Evolutionary conservation across 2,329 filamentous ascomycete genomes (phyloP).

Genomic region (Ascochyta rabiei): DNA sequence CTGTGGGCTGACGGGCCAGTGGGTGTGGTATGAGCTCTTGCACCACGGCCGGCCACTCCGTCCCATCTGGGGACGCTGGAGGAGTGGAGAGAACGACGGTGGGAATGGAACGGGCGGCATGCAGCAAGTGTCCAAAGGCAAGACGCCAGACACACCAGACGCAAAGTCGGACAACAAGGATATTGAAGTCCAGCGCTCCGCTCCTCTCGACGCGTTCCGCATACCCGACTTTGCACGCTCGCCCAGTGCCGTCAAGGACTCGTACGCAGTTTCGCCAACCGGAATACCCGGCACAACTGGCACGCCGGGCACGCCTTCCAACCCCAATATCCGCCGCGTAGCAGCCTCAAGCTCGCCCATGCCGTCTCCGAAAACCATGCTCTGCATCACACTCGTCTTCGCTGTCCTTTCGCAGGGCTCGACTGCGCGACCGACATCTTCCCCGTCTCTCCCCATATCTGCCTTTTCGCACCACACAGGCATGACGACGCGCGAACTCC

Average conservation of each 20-base stretch:
- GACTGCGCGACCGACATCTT: conserved; percentile 31
- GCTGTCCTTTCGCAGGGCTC: conserved; percentile 47
- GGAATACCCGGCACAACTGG: background rate
- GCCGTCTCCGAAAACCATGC: conserved; percentile 53
- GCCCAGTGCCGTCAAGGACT: conserved; percentile 33
- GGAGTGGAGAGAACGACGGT: conserved; percentile 24
- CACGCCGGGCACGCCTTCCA: conserved; percentile 26
- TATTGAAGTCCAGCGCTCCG: conserved; percentile 31
- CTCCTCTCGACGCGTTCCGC: conserved; percentile 43
- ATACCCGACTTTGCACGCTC: conserved; percentile 48
- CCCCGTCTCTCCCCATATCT: conserved; percentile 23
- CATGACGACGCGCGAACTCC: conserved; percentile 14
- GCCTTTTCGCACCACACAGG: conserved; percentile 27
- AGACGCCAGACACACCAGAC: conserved; percentile 17
- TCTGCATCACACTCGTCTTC: conserved; percentile 55
- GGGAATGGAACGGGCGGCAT: conserved; percentile 31
- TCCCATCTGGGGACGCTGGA: conserved; percentile 40
- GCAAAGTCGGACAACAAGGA: conserved; percentile 20
- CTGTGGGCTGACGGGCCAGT: conserved; percentile 66
- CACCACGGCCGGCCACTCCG: conserved; percentile 56
- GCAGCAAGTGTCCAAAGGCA: conserved; percentile 34
- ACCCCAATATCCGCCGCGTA: conserved; percentile 41
- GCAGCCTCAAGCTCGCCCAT: conserved; percentile 51
- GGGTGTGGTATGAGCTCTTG: conserved; percentile 68
- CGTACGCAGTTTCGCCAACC: conserved; percentile 28